phyloP scores from a whole-genome alignment of 78 protist genomes.

The Creolimax fragrantissima region DNA sequence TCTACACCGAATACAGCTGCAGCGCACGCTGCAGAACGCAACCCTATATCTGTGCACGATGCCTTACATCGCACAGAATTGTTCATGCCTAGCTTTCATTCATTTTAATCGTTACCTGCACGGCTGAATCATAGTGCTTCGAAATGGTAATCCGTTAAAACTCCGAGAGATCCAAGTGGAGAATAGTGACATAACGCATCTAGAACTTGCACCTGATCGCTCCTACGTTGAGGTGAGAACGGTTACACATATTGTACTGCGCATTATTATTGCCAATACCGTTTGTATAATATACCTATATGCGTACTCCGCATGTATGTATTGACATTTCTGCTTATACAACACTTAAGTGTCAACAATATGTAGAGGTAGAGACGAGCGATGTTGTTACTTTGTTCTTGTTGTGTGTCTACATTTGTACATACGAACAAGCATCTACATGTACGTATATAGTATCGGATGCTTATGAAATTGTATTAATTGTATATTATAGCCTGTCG shows the following conservation, averaged over 20 bases:
- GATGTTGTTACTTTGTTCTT: not conserved
- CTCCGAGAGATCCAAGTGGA: not conserved
- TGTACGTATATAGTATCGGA: not conserved
- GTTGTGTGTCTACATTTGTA: not conserved
- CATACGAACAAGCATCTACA: not conserved
- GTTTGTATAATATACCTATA: not conserved
- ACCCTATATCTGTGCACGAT: too few relatives aligned
- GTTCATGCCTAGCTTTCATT: too few relatives aligned
- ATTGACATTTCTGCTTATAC: not conserved
- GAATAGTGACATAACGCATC: not conserved
- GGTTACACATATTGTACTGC: not conserved
- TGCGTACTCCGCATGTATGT: not conserved
- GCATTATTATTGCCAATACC: not conserved
- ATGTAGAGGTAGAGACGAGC: not conserved
- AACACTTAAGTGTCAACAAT: not conserved
- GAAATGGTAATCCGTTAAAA: not conserved
- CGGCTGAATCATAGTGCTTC: too few relatives aligned
- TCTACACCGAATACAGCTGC: too few relatives aligned
- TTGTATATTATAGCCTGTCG: not conserved
- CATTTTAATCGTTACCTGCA: too few relatives aligned
- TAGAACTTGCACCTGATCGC: not conserved
- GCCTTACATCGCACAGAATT: too few relatives aligned
- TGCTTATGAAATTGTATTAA: not conserved
- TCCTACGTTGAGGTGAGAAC: not conserved
- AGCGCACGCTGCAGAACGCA: too few relatives aligned